A percentile compares a stretch with the other conserved stretches of the same genome.
phyloP scores from a whole-genome alignment of 495 filamentous ascomycete genomes.

The Neurospora africana region DNA sequence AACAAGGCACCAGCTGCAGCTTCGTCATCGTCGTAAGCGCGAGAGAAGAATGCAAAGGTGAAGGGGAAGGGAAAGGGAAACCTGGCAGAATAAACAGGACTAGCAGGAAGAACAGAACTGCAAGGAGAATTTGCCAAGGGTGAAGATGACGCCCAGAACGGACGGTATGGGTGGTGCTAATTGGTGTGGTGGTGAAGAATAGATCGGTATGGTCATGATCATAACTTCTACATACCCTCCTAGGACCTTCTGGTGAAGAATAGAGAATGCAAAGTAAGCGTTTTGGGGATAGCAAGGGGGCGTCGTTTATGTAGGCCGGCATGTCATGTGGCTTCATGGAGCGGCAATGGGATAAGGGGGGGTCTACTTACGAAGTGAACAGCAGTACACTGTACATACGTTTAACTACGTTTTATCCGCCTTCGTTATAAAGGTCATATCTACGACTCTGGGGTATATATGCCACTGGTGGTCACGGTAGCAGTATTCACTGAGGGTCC shows the following conservation, averaged over 20 bases:
- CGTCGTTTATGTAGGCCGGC: neutral
- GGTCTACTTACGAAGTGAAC: neutral
- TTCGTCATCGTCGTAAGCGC: neutral
- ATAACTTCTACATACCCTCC: neutral
- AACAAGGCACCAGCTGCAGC: neutral
- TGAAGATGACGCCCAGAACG: neutral
- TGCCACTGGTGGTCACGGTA: neutral
- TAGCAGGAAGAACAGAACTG: neutral
- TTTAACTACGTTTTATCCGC: neutral
- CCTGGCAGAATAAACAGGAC: slow-evolving; percentile 11
- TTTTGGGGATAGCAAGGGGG: neutral
- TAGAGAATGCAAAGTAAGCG: neutral
- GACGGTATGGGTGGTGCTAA: neutral
- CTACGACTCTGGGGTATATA: neutral
- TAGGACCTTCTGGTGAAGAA: neutral
- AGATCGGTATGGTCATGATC: neutral
- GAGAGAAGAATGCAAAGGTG: neutral
- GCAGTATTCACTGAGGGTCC: neutral
- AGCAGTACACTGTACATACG: neutral
- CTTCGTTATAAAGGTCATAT: neutral
- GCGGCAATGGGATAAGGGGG: too few species aligned
- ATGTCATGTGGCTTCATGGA: neutral
- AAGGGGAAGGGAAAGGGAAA: neutral
- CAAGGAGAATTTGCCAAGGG: neutral
- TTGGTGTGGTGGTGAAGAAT: neutral